These are phyloP conservation scores for Arctium minus DNA, from an alignment of 129 eudicot genomes.

Conservation along the genomic window DNA sequence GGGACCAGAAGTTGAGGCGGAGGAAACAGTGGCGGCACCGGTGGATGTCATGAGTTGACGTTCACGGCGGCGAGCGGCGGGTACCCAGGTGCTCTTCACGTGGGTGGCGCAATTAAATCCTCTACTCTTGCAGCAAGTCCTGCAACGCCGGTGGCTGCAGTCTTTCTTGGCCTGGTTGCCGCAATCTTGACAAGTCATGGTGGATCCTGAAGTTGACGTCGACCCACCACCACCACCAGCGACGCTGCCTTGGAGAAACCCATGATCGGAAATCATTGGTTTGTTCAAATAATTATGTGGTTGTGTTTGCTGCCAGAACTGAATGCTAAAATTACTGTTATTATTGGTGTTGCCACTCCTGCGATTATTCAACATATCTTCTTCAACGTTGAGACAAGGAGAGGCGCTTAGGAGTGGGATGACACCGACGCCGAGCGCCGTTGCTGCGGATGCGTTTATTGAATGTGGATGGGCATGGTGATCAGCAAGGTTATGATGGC, in stretches of 20 bases:
- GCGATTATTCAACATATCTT: constrained; percentile 8
- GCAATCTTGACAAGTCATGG: constrained; percentile 77
- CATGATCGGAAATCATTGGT: constrained; percentile 35
- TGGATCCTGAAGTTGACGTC: constrained; percentile 32
- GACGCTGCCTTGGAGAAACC: constrained; percentile 19
- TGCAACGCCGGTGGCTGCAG: constrained; percentile 74
- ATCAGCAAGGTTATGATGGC: constrained; percentile 11
- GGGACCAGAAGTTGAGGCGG: constrained; percentile 74
- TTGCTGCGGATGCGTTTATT: constrained; percentile 33
- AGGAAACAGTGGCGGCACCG: constrained; percentile 45
- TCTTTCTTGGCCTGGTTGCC: constrained; percentile 96
- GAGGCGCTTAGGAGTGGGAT: constrained; percentile 63
- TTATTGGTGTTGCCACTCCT: background rate
- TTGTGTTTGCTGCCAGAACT: constrained; percentile 47
- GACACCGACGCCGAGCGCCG: constrained; percentile 42
- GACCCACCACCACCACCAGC: constrained; percentile 32
- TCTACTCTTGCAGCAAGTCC: constrained; percentile 90
- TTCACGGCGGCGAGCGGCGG: constrained; percentile 92
- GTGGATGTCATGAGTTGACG: constrained; percentile 47
- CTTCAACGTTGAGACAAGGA: constrained; percentile 35
- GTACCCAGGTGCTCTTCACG: constrained; percentile 95
- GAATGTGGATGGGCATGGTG: constrained; percentile 21
- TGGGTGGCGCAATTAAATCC: constrained; percentile 86
- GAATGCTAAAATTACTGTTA: constrained; percentile 26
- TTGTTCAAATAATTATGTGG: constrained; percentile 41